These are phyloP conservation scores for maize (Zea mays) DNA, from an alignment of 176 grass and related monocot species.

Conservation along the genomic window DNA sequence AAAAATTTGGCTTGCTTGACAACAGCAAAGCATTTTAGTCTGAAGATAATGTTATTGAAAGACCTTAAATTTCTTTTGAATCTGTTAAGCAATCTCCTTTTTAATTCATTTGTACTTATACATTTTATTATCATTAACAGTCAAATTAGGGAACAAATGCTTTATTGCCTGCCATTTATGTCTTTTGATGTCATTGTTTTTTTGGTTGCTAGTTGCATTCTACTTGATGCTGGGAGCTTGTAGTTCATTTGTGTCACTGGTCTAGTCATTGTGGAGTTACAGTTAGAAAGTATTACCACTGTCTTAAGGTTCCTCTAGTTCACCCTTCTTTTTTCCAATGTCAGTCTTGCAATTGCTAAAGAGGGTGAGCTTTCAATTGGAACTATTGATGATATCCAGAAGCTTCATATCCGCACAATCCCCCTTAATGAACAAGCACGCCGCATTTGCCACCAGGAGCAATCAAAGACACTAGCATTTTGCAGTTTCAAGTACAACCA, in stretches of 20 bases:
- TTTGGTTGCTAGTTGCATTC: not conserved
- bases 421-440: conserved; percentile 84
- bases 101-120: not conserved
- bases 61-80: not conserved
- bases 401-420: conserved; percentile 90
- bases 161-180: conserved; percentile 11
- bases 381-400: conserved; percentile 88
- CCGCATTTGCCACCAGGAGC: conserved; percentile 85
- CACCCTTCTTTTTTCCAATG: conserved; percentile 21
- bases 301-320: conserved; percentile 15
- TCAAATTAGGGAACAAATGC: not conserved
- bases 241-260: not conserved
- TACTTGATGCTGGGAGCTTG: not conserved
- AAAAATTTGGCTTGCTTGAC: no score
- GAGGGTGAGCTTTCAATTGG: conserved; percentile 93
- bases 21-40: not conserved
- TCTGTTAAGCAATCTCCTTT: not conserved
- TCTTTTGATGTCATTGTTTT: not conserved
- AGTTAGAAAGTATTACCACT: not conserved
- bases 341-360: conserved; percentile 92
- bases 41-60: not conserved
- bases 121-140: conserved; percentile 5
- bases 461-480: conserved; percentile 75
- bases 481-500: conserved; percentile 63
- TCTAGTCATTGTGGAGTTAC: not conserved